A percentile compares a stretch with the other conserved stretches of the same genome.
These are phyloP conservation scores for Talaromyces adpressus DNA, from an alignment of 495 filamentous ascomycete genomes.

Conservation along the genomic window DNA sequence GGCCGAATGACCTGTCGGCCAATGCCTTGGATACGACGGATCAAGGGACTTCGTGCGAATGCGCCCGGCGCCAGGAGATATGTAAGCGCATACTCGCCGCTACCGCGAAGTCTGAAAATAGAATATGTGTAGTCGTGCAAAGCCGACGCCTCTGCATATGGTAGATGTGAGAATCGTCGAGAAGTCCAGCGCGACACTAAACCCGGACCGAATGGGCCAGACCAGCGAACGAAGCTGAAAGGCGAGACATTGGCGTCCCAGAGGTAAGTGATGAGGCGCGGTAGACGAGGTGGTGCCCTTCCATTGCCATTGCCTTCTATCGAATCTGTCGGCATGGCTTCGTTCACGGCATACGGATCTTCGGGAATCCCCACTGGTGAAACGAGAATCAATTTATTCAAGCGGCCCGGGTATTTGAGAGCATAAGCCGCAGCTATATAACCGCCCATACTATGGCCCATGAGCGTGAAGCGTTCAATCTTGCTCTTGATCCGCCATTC, in stretches of 20 bases:
- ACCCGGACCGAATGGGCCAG: conserved; percentile 86
- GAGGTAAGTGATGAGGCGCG: conserved; percentile 81
- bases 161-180: conserved; percentile 83
- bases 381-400: conserved; percentile 93
- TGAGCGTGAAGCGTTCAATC: conserved; percentile 85
- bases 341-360: conserved; percentile 82
- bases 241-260: conserved; percentile 98
- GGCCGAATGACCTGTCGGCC: conserved; percentile 55
- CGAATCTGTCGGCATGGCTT: conserved; percentile 69
- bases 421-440: conserved; percentile 94
- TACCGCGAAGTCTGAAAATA: conserved; percentile 88
- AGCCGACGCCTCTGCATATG: conserved; percentile 69
- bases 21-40: conserved; percentile 79
- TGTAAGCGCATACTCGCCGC: conserved; percentile 87
- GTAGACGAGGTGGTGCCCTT: conserved; percentile 55
- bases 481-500: conserved; percentile 87
- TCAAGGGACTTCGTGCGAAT: conserved; percentile 80
- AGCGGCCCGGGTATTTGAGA: conserved; percentile 85
- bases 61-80: conserved; percentile 93
- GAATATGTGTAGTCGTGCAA: conserved; percentile 90
- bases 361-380: conserved; percentile 93
- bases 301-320: conserved; percentile 27
- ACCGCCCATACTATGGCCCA: conserved; percentile 89
- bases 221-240: conserved; percentile 81
- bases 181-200: conserved; percentile 94